Evolutionary conservation across 2,329 filamentous ascomycete genomes (phyloP).

Genomic region (Chlorencoelia australis): DNA sequence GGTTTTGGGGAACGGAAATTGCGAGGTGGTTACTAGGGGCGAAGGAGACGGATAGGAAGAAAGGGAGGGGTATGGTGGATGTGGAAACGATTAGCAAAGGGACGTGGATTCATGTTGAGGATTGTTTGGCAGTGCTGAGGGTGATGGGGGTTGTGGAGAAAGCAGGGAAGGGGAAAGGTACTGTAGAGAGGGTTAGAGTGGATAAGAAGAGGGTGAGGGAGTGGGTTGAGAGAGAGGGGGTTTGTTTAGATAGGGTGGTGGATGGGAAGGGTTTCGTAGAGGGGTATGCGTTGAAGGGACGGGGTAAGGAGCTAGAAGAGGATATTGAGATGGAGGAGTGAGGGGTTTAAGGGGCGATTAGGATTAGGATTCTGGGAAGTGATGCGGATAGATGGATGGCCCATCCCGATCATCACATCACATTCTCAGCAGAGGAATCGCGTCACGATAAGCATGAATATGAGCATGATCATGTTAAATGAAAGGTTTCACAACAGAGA

Average conservation of each 20-base stretch:
- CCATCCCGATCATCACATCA: too few species aligned
- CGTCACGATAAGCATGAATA: too few species aligned
- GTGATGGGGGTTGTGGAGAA: constrained; percentile 67
- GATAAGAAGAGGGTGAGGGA: constrained; percentile 44
- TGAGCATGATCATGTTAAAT: too few species aligned
- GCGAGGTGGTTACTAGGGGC: constrained; percentile 51
- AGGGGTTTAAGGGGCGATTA: too few species aligned
- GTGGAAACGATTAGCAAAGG: constrained; percentile 62
- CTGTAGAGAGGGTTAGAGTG: constrained; percentile 39
- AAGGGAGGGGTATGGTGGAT: constrained; percentile 39
- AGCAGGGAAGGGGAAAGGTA: constrained; percentile 35
- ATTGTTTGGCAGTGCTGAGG: constrained; percentile 67
- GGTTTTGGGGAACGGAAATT: constrained; percentile 81
- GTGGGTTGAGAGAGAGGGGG: constrained; percentile 62
- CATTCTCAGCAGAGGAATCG: too few species aligned
- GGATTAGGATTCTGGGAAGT: too few species aligned
- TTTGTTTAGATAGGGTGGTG: constrained; percentile 57
- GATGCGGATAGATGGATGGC: too few species aligned
- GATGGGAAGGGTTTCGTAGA: constrained; percentile 66
- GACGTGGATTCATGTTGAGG: constrained; percentile 78
- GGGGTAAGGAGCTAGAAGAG: constrained; percentile 64
- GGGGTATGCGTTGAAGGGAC: constrained; percentile 51
- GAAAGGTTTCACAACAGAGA: too few species aligned
- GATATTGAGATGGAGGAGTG: too few species aligned
- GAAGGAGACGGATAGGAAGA: constrained; percentile 18